These are phyloP conservation scores for Dryas integrifolia DNA, from an alignment of 331 rosid species.

Conservation along the genomic window DNA sequence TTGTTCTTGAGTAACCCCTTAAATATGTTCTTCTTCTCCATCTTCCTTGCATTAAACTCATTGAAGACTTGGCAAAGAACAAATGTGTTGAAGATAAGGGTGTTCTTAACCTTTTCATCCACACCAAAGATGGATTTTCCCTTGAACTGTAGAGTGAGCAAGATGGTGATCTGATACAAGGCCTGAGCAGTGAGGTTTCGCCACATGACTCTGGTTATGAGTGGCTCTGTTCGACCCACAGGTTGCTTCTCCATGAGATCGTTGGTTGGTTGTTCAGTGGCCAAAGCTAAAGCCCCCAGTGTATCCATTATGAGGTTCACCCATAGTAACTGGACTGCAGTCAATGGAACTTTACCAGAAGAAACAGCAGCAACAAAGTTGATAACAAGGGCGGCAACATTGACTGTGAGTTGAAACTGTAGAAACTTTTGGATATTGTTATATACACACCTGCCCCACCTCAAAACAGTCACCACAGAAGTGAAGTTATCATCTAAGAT, in stretches of 20 bases:
- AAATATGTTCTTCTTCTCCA: slow-evolving; percentile 45
- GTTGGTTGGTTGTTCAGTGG: slow-evolving; percentile 37
- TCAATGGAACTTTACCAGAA: slow-evolving; percentile 35
- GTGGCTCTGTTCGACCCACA: slow-evolving; percentile 31
- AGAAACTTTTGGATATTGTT: slow-evolving; percentile 44
- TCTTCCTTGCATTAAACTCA: slow-evolving; percentile 40
- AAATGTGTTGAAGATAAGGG: slow-evolving; percentile 36
- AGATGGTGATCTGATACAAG: slow-evolving; percentile 36
- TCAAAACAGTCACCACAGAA: slow-evolving; percentile 34
- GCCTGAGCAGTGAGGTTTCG: slow-evolving; percentile 43
- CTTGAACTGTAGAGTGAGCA: slow-evolving; percentile 32
- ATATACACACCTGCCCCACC: slow-evolving; percentile 48
- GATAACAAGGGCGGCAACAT: slow-evolving; percentile 33
- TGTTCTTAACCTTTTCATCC: slow-evolving; percentile 32
- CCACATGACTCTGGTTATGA: slow-evolving; percentile 45
- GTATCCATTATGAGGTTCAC: slow-evolving; percentile 37
- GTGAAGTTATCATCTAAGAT: slow-evolving; percentile 39
- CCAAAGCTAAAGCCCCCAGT: slow-evolving; percentile 46
- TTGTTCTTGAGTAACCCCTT: slow-evolving; percentile 31
- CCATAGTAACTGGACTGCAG: slow-evolving; percentile 11
- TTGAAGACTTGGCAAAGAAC: slow-evolving; percentile 32
- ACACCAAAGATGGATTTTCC: slow-evolving; percentile 44
- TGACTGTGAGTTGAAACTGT: slow-evolving; percentile 45
- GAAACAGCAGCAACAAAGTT: slow-evolving; percentile 34
- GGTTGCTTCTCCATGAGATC: slow-evolving; percentile 36